phyloP scores from a whole-genome alignment of 164 flowering plant species.

The Berberis vulgaris region DNA sequence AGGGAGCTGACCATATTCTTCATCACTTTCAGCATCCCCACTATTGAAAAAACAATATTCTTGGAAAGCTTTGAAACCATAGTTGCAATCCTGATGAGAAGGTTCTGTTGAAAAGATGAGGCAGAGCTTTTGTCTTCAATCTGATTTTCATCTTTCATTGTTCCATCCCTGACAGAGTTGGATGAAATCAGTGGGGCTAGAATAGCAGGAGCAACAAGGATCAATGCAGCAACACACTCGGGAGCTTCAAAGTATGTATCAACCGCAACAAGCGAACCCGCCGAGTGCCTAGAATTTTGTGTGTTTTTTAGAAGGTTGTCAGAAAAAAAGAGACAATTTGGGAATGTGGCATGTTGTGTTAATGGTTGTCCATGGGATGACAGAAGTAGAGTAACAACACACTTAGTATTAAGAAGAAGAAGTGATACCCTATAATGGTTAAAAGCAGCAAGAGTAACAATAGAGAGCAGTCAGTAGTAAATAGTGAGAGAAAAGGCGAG shows the following conservation, averaged over 20 bases:
- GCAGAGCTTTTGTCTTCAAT: constrained; percentile 15
- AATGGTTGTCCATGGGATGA: too few species aligned
- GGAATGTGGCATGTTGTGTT: too few species aligned
- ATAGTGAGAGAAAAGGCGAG: too few species aligned
- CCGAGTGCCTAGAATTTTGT: constrained; percentile 71
- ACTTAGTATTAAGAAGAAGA: too few species aligned
- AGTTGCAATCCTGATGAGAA: constrained; percentile 23
- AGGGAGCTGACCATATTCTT: constrained; percentile 31
- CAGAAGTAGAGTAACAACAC: too few species aligned
- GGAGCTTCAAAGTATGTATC: constrained; percentile 87
- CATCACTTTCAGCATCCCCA: constrained; percentile 39
- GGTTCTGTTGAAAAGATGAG: constrained; percentile 21
- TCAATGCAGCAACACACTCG: constrained; percentile 79
- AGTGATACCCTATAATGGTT: too few species aligned
- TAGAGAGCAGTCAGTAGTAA: too few species aligned
- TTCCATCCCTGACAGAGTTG: constrained; percentile 18
- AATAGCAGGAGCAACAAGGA: constrained; percentile 95
- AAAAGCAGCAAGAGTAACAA: too few species aligned
- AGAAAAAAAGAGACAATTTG: constrained; percentile 10
- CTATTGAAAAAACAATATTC: constrained; percentile 26
- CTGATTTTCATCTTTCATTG: constrained; percentile 12
- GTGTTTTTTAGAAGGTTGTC: constrained; percentile 9
- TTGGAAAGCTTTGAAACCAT: constrained; percentile 24
- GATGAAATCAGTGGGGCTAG: constrained; percentile 39
- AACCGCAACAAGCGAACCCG: constrained; percentile 82